A percentile compares a stretch with the other conserved stretches of the same genome.
These are phyloP conservation scores for Rhodotorula glutinis DNA, from an alignment of 1,284 basidiomycete species.

Conservation along the genomic window DNA sequence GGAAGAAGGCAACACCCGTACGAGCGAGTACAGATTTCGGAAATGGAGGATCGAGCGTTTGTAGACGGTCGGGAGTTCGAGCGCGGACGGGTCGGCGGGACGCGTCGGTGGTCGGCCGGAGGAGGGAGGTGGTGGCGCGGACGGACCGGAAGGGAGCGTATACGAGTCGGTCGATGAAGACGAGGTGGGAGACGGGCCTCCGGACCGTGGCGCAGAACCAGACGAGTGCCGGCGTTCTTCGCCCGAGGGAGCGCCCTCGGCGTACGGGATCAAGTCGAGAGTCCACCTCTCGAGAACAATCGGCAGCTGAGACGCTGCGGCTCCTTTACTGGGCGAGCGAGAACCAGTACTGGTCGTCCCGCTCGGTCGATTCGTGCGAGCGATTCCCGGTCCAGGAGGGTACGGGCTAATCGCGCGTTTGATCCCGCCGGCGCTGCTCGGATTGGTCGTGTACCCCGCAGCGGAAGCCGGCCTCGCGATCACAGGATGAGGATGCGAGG, in stretches of 20 bases:
- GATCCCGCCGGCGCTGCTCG: too few relatives aligned
- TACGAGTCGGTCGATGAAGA: background rate
- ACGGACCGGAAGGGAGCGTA: too few relatives aligned
- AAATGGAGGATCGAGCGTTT: constrained; percentile 48
- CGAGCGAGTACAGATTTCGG: constrained; percentile 44
- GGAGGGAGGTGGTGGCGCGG: too few relatives aligned
- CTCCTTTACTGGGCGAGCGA: background rate
- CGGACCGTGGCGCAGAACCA: too few relatives aligned
- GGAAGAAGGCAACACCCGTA: constrained; percentile 43
- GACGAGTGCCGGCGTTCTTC: background rate
- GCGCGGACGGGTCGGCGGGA: constrained; percentile 5
- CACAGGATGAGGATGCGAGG: background rate
- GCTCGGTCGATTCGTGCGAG: background rate
- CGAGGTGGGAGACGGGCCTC: background rate
- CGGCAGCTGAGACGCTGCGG: background rate
- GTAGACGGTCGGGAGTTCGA: constrained; percentile 47
- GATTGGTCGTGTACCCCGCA: too few relatives aligned
- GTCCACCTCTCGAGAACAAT: constrained; percentile 43
- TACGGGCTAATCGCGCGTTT: too few relatives aligned
- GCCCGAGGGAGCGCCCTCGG: background rate
- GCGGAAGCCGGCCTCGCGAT: background rate
- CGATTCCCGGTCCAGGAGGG: too few relatives aligned
- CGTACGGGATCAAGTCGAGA: constrained; percentile 1
- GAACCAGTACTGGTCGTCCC: background rate
- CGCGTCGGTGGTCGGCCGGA: background rate